Evolutionary conservation across 352 stramenopile species (phyloP).

Genomic region (Elongisporangium undulatum): DNA sequence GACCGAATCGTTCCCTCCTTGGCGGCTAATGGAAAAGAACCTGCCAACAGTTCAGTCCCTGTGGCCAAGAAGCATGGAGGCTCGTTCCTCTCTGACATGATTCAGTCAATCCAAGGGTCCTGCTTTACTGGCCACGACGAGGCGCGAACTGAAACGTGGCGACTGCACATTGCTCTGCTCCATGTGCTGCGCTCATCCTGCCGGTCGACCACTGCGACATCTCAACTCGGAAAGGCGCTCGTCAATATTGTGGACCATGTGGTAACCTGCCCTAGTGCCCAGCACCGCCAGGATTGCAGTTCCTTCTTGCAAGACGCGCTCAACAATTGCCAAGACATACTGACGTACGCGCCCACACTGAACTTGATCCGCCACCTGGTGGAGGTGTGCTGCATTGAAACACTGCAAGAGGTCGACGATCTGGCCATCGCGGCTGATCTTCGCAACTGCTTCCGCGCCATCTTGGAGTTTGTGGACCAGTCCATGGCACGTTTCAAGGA

Average conservation of each 20-base stretch:
- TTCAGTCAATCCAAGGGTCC: background rate
- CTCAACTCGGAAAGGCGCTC: conserved; percentile 33
- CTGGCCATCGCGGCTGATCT: conserved; percentile 16
- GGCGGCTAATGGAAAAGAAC: background rate
- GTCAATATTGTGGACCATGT: conserved; percentile 43
- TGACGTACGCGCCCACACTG: conserved; percentile 32
- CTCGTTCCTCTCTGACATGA: background rate
- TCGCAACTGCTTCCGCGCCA: conserved; percentile 13
- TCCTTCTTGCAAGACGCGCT: conserved; percentile 43
- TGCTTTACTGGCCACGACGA: background rate
- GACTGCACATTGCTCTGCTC: conserved; percentile 37
- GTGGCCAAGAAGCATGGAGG: background rate
- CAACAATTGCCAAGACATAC: conserved; percentile 22
- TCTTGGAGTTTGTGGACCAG: conserved; percentile 25
- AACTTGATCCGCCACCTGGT: conserved; percentile 30
- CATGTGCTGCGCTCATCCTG: conserved; percentile 40
- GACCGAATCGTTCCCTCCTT: background rate
- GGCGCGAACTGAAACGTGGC: conserved; percentile 26
- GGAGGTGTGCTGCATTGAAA: conserved; percentile 15
- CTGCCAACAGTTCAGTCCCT: background rate
- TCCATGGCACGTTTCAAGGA: conserved; percentile 21
- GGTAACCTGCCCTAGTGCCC: conserved; percentile 19
- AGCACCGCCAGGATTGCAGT: conserved; percentile 38
- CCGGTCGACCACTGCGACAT: conserved; percentile 31
- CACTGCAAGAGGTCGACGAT: conserved; percentile 18